A percentile compares a stretch with the other conserved stretches of the same genome.
Conservation (phyloP, 768 basidiomycete species). For the Termitomyces sp. region DNA sequence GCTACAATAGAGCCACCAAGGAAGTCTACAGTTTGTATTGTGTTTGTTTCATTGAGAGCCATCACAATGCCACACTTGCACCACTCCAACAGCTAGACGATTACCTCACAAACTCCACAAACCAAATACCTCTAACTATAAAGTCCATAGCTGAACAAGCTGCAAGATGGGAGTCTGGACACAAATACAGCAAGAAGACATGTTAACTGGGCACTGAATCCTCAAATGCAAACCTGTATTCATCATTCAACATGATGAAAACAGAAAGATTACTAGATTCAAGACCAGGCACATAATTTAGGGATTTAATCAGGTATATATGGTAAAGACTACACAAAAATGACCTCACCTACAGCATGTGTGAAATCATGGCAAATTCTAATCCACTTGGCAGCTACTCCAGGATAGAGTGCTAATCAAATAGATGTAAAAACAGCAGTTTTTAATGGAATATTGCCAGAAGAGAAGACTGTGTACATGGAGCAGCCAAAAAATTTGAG, state of each 20-base stretch:
- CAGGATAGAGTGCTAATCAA: too few relatives aligned
- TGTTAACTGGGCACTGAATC: neutral
- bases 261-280: neutral
- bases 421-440: too few relatives aligned
- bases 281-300: neutral
- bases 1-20: neutral
- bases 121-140: neutral
- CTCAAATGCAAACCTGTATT: neutral
- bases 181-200: too few relatives aligned
- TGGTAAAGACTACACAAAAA: neutral
- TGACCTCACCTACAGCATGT: neutral
- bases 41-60: neutral
- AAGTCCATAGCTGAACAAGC: neutral
- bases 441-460: too few relatives aligned
- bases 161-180: too few relatives aligned
- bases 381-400: neutral
- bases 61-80: neutral
- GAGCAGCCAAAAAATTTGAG: too few relatives aligned
- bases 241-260: neutral
- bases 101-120: neutral
- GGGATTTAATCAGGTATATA: too few relatives aligned
- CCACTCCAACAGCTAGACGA: neutral
- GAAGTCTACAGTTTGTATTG: neutral
- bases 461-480: too few relatives aligned
- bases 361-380: neutral